Evolutionary conservation across 2,329 filamentous ascomycete genomes (phyloP), one percentile per base, ranked within the genome.

Genomic region (Aspergillus texensis): DNA sequence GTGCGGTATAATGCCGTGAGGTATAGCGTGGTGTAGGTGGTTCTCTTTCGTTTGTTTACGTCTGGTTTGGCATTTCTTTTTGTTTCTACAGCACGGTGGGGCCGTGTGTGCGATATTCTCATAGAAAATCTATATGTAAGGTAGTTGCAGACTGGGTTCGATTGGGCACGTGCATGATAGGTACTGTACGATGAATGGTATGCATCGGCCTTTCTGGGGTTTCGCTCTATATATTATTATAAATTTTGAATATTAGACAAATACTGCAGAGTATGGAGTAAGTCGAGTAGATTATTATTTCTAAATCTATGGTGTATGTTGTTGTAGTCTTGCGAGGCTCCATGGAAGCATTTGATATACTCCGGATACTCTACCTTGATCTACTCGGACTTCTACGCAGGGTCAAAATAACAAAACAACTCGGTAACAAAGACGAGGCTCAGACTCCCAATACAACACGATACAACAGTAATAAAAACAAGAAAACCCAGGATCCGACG

Each of bases 1-100:
- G 92, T 73, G 95, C 95, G 53, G 94, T 99, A 69, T 97, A 82
- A 83, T 43, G 6, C 26, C 24, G 30, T 32, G 4, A 6, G 12
- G 41, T 61, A 21, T 32, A 46, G 12, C n/a, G 21, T 48, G 55
- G 19, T 48, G 30, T 21, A 43, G 10, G 26, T 12, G 6, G 46
- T 55, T 10, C 30, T 52, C 41, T 50, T 45, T 36, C 6, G 48
- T 41, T 41, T 14, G 39, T 50, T 34, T 26, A 30, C 48, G n/a
- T 56, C 48, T 19, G 10, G 26, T 19, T 57, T 52, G 48, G n/a
- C 3, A 32, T 52, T n/a, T 8, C 43, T 5, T 21, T 52, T 32
- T 52, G 48, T 34, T 32, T 52, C 14, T 32, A 32, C 28, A 21
- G 10, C 28, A 21, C 46, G 14, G 26, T 26, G 26, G 16, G 46